Percentiles rank a stretch among this genome's conserved stretches.
These are phyloP conservation scores for Protomyces macrosporus DNA, from an alignment of 1,139 yeast species.

Conservation along the genomic window DNA sequence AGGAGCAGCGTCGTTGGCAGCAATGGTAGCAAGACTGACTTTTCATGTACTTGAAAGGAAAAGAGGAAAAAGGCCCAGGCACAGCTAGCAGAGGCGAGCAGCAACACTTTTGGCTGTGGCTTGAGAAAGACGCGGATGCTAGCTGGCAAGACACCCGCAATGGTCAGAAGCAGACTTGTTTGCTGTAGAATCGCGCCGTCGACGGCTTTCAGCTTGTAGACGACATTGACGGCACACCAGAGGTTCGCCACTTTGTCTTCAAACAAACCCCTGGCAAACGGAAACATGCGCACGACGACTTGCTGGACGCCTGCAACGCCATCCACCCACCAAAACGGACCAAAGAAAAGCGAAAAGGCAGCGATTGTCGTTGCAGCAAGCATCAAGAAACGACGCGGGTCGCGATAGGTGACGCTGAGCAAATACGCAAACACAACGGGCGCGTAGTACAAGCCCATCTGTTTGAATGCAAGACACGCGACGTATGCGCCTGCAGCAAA, in stretches of 20 bases:
- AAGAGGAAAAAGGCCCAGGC: conserved; percentile 85
- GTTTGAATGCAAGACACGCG: conserved; percentile 75
- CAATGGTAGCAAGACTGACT: conserved; percentile 79
- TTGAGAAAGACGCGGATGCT: conserved; percentile 50
- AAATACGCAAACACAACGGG: conserved; percentile 80
- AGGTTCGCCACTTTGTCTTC: conserved; percentile 97
- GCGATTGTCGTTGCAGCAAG: conserved; percentile 60
- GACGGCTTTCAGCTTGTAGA: conserved; percentile 59
- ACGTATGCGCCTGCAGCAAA: conserved; percentile 78
- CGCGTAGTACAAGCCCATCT: conserved; percentile 90
- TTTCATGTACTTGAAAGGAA: conserved; percentile 94
- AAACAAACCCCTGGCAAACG: conserved; percentile 89
- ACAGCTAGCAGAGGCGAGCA: conserved; percentile 76
- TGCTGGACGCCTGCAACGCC: conserved; percentile 32
- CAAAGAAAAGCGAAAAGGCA: conserved; percentile 51
- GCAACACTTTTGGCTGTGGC: conserved; percentile 49
- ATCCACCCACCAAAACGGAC: conserved; percentile 54
- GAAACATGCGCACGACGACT: conserved; percentile 68
- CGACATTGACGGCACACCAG: conserved; percentile 85
- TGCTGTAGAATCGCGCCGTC: neutral
- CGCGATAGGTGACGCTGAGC: conserved; percentile 47
- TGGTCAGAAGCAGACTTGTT: conserved; percentile 54
- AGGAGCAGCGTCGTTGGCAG: conserved; percentile 72
- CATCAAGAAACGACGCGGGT: conserved; percentile 32
- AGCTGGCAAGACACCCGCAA: conserved; percentile 63